phyloP scores from a whole-genome alignment of 371 early-diverging fungal species.

The Rhizopus sp. region DNA sequence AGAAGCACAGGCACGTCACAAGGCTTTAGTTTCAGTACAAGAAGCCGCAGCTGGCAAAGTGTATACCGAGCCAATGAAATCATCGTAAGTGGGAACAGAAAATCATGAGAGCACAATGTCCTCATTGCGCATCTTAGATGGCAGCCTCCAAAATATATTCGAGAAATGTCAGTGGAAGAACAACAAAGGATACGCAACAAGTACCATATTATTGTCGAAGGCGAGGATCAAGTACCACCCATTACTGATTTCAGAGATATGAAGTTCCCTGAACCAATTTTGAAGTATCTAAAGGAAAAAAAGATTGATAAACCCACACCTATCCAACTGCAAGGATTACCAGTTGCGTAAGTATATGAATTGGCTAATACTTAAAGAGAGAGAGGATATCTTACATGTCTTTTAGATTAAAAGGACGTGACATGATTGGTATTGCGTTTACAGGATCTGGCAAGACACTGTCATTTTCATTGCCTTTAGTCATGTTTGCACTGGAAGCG shows the following conservation, averaged over 20 bases:
- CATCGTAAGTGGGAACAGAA: conserved; percentile 47
- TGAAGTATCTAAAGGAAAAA: conserved; percentile 79
- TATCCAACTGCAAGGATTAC: conserved; percentile 96
- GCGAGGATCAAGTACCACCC: conserved; percentile 75
- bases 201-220: conserved; percentile 75
- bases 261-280: conserved; percentile 76
- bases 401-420: conserved; percentile 72
- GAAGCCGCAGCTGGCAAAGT: conserved; percentile 87
- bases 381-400: background rate
- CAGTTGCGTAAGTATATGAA: conserved; percentile 57
- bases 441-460: conserved; percentile 99
- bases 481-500: conserved; percentile 81
- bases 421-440: conserved; percentile 95
- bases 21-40: conserved; percentile 80
- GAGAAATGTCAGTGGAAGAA: conserved; percentile 55
- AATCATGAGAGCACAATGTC: background rate
- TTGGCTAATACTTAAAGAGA: background rate
- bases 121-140: conserved; percentile 49
- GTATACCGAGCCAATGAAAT: conserved; percentile 85
- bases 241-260: conserved; percentile 73
- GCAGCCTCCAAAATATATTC: conserved; percentile 78
- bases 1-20: conserved; percentile 78
- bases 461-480: conserved; percentile 91
- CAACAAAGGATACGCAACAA: conserved; percentile 61
- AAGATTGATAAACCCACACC: conserved; percentile 93